phyloP scores from a whole-genome alignment of 371 early-diverging fungal genomes.

The Funneliformis caledonium region DNA sequence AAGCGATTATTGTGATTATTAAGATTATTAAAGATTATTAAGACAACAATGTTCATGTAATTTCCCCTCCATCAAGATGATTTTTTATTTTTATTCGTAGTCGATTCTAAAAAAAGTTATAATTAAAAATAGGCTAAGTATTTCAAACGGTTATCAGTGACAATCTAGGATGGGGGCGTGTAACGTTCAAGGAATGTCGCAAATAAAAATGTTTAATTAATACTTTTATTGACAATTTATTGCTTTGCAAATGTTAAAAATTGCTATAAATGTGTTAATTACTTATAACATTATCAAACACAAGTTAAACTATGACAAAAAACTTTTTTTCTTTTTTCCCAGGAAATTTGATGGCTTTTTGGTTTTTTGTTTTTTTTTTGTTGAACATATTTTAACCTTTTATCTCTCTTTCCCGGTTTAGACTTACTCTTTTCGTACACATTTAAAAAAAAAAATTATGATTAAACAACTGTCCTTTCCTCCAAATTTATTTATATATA shows the following conservation, averaged over 20 bases:
- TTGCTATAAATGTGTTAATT: not conserved
- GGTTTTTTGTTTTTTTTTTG: not conserved
- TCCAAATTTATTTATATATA: no score
- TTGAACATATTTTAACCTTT: not conserved
- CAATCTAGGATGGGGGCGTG: not conserved
- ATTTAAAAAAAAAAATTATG: no score
- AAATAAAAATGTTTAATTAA: no score
- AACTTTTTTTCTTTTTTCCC: no score
- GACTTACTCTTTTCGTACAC: not conserved
- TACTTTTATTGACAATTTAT: not conserved
- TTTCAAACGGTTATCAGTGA: not conserved
- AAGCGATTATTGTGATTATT: no score
- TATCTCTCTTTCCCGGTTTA: not conserved
- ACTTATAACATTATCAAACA: no score
- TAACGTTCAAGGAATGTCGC: not conserved
- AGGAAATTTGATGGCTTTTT: not conserved
- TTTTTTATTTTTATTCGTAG: no score
- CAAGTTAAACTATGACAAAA: no score
- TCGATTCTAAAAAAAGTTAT: not conserved
- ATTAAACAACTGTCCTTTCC: no score
- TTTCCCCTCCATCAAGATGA: not conserved
- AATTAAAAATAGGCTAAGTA: not conserved
- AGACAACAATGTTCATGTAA: not conserved
- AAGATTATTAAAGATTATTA: no score
- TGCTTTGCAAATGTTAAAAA: no score